Conservation (phyloP, 305 asterid species). For the Fraxinus latifolia region DNA sequence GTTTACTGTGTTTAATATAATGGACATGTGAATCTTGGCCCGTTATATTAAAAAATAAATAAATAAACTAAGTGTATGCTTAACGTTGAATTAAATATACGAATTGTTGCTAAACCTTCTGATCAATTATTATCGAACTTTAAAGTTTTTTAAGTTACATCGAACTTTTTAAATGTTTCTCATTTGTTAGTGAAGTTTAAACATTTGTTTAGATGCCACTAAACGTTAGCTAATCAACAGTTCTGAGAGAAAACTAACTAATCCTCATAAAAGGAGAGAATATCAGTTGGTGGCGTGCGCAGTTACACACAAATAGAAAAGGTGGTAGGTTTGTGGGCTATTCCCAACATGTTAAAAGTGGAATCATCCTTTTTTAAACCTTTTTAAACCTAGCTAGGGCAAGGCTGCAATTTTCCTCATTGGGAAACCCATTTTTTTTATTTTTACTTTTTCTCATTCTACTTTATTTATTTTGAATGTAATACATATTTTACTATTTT, state of each 20-base stretch:
- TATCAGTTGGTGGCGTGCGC: neutral
- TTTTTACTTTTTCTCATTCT: no score
- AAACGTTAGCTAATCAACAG: no score
- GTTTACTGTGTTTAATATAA: no score
- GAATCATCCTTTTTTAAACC: neutral
- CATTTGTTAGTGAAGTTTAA: neutral
- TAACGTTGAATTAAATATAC: no score
- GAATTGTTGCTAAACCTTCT: no score
- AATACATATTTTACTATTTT: no score
- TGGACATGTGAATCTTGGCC: no score
- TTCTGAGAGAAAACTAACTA: no score
- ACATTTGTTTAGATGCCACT: neutral
- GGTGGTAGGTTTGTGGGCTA: neutral
- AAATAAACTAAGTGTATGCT: no score
- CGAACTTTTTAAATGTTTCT: neutral
- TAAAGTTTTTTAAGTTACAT: neutral
- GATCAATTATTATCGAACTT: neutral
- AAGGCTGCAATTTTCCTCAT: constrained; percentile 25
- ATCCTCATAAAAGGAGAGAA: neutral
- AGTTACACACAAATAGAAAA: neutral
- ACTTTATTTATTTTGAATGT: no score
- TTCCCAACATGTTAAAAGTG: neutral
- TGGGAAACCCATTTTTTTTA: constrained; percentile 31
- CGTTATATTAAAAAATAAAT: no score
- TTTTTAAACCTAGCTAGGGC: constrained; percentile 11